Percentiles rank a stretch among this genome's conserved stretches.
These are phyloP conservation scores for Syzygium aqueum DNA, from an alignment of 345 rosid genomes.

Conservation along the genomic window DNA sequence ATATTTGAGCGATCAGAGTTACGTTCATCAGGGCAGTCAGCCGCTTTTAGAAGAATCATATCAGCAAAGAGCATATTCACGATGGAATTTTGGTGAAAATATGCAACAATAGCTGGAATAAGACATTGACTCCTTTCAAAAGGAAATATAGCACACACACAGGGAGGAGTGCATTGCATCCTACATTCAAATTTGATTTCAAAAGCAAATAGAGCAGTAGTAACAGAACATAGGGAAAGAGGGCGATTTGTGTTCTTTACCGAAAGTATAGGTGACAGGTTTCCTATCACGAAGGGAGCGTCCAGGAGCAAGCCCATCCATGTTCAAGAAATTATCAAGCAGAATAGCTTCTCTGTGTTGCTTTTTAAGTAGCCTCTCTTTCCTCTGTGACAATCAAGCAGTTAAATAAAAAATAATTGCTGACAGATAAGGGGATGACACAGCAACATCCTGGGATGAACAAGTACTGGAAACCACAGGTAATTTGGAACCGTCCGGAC, in stretches of 20 bases:
- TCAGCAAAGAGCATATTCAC: not conserved
- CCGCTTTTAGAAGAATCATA: not conserved
- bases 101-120: not conserved
- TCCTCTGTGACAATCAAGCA: constrained; percentile 38
- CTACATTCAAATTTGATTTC: not conserved
- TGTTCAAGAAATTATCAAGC: constrained; percentile 57
- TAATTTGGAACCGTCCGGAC: not conserved
- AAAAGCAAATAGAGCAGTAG: not conserved
- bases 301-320: constrained; percentile 71
- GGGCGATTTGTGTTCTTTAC: constrained; percentile 24
- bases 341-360: constrained; percentile 92
- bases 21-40: not conserved
- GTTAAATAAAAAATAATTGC: not conserved
- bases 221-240: not conserved
- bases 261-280: constrained; percentile 94
- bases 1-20: not conserved
- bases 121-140: not conserved
- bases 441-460: not conserved
- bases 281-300: constrained; percentile 93
- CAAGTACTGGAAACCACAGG: not conserved
- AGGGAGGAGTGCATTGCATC: not conserved
- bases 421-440: not conserved
- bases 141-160: not conserved
- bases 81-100: not conserved
- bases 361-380: constrained; percentile 77